Evolutionary conservation across 495 filamentous ascomycete genomes (phyloP).

Genomic region (Aspergillus leporis): DNA sequence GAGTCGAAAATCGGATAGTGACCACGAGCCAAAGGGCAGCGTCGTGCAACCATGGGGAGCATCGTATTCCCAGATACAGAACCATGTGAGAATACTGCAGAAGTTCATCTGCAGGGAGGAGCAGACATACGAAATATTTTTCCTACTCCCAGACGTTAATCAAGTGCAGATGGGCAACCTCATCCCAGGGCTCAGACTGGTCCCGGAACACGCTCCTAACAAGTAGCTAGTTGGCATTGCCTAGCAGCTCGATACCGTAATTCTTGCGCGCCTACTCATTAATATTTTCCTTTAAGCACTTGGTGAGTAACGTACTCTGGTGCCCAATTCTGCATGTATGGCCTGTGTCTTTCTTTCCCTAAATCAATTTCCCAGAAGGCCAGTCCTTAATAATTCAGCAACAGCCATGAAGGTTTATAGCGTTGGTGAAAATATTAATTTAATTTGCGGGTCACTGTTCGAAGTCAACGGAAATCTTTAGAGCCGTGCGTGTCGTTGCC

Average conservation of each 20-base stretch:
- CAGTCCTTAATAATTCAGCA: conserved; percentile 18
- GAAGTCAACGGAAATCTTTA: conserved; percentile 49
- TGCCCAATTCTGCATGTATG: conserved; percentile 20
- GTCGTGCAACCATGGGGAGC: too few relatives aligned
- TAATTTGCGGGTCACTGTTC: conserved; percentile 59
- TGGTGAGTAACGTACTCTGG: conserved; percentile 9
- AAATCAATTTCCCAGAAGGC: too few relatives aligned
- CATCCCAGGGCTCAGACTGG: conserved; percentile 42
- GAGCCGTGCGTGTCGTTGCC: not conserved
- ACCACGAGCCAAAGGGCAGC: too few relatives aligned
- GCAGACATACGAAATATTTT: conserved; percentile 26
- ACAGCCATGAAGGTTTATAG: conserved; percentile 47
- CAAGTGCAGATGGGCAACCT: conserved; percentile 28
- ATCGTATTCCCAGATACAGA: too few relatives aligned
- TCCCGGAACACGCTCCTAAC: conserved; percentile 45
- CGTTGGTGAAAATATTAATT: conserved; percentile 55
- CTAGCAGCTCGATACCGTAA: conserved; percentile 46
- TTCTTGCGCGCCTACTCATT: conserved; percentile 16
- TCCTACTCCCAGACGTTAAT: conserved; percentile 23
- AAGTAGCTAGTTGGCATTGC: conserved; percentile 46
- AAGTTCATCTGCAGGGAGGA: conserved; percentile 31
- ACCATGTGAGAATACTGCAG: too few relatives aligned
- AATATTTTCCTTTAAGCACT: conserved; percentile 18
- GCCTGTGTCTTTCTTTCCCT: not conserved
- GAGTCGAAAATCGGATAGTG: too few relatives aligned